A percentile compares a stretch with the other conserved stretches of the same genome.
Evolutionary conservation across 2,329 filamentous ascomycete genomes (phyloP).

Genomic region (Claviceps digitariae): DNA sequence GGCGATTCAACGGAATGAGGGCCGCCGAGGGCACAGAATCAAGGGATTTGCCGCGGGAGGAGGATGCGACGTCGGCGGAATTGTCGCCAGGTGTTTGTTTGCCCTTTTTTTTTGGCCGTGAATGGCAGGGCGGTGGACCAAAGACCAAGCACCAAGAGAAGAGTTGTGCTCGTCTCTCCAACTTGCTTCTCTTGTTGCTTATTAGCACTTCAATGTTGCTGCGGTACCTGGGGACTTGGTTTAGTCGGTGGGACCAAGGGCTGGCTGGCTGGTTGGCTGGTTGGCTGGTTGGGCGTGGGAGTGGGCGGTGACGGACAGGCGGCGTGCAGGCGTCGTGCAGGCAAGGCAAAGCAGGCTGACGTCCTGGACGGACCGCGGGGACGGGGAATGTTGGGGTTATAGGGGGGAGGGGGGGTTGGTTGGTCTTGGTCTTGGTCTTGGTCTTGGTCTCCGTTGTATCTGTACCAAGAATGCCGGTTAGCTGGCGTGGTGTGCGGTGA

Average conservation of each 20-base stretch:
- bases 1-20: neutral
- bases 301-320: neutral
- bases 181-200: neutral
- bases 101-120: neutral
- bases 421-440: no score
- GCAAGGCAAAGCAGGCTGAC: neutral
- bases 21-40: neutral
- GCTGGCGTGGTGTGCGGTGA: neutral
- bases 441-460: neutral
- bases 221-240: neutral
- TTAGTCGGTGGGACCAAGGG: neutral
- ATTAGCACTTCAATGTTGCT: neutral
- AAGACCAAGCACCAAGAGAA: no score
- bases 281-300: no score
- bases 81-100: constrained; percentile 5
- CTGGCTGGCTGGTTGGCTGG: no score
- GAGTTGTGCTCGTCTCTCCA: no score
- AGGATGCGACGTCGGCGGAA: constrained; percentile 7
- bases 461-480: neutral
- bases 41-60: constrained; percentile 1
- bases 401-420: neutral
- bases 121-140: neutral
- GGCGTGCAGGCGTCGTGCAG: neutral
- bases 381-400: no score
- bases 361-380: neutral